These are phyloP conservation scores for Cardamine resedifolia DNA, from an alignment of 345 rosid genomes.

Conservation along the genomic window DNA sequence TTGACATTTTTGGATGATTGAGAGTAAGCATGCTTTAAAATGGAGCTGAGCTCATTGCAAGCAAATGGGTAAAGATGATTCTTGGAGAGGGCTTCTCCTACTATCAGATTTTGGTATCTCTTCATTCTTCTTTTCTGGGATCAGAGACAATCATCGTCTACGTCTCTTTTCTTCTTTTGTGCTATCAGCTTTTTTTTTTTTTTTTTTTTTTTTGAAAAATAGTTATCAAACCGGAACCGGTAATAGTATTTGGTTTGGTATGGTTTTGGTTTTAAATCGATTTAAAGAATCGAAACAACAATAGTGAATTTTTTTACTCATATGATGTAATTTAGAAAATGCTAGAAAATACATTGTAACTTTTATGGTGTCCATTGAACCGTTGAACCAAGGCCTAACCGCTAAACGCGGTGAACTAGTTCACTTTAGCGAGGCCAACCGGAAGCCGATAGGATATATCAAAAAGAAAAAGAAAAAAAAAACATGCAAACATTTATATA, in stretches of 20 bases:
- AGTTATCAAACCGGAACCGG: not conserved
- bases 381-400: too few relatives aligned
- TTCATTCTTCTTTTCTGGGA: conserved; percentile 18
- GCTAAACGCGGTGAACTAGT: too few relatives aligned
- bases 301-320: too few relatives aligned
- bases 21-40: conserved; percentile 50
- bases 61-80: conserved; percentile 57
- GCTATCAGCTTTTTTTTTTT: too few relatives aligned
- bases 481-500: conserved; percentile 1
- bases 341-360: not conserved
- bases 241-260: not conserved
- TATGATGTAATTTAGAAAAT: too few relatives aligned
- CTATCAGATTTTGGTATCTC: conserved; percentile 57
- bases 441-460: too few relatives aligned
- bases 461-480: too few relatives aligned
- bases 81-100: conserved; percentile 48
- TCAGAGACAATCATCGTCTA: not conserved
- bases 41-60: conserved; percentile 67
- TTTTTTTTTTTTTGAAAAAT: not conserved
- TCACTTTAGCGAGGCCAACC: too few relatives aligned
- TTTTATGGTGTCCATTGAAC: too few relatives aligned
- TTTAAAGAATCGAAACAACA: not conserved
- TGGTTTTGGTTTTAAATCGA: not conserved
- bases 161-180: not conserved
- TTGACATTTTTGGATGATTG: conserved; percentile 61